Conservation (phyloP, 495 filamentous ascomycete species). For the Aspergillus olivimuriae region DNA sequence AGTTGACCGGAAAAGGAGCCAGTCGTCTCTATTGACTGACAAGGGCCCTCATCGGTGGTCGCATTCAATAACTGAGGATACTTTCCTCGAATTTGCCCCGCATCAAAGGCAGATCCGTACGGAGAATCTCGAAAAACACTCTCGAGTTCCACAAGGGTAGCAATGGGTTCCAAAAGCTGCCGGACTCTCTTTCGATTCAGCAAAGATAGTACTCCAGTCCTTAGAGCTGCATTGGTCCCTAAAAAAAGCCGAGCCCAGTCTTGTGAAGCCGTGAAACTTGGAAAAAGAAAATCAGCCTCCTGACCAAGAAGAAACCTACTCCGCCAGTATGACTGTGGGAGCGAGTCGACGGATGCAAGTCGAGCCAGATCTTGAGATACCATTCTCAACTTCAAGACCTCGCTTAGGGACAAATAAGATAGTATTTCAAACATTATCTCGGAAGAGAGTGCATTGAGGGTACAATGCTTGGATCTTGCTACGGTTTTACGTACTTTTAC, state of each 20-base stretch:
- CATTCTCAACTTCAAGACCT: slow-evolving; percentile 2
- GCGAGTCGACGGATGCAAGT: neutral
- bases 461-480: no score
- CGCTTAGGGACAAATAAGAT: slow-evolving; percentile 5
- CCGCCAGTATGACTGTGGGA: slow-evolving; percentile 14
- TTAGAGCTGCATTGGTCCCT: neutral
- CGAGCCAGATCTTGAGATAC: slow-evolving; percentile 7
- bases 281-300: slow-evolving; percentile 16
- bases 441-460: neutral
- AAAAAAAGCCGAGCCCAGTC: slow-evolving; percentile 13
- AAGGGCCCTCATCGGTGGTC: neutral
- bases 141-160: slow-evolving; percentile 20
- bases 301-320: slow-evolving; percentile 14
- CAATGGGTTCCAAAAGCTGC: slow-evolving; percentile 70
- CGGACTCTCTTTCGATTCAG: slow-evolving; percentile 12
- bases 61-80: no score
- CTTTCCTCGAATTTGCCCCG: neutral
- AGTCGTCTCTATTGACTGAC: neutral
- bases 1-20: slow-evolving; percentile 10
- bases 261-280: neutral
- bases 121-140: no score
- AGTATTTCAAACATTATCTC: slow-evolving; percentile 9
- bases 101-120: neutral
- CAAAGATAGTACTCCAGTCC: neutral
- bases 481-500: no score